phyloP scores from a whole-genome alignment of 352 stramenopile genomes.

The Aphanomyces stellatus region DNA sequence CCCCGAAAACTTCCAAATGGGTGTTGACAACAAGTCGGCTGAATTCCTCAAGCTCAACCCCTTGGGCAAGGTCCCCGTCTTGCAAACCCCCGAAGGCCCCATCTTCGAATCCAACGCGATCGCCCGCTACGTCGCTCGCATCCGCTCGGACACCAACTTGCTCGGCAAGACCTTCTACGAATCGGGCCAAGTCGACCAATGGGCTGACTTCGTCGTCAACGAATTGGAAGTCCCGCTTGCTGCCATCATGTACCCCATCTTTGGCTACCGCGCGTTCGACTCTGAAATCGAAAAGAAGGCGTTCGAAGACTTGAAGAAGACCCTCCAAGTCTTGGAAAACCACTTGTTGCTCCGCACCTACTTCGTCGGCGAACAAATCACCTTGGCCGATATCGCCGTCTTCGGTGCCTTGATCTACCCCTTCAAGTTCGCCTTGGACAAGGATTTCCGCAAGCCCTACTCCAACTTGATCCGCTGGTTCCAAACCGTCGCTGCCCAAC shows the following conservation, averaged over 20 bases:
- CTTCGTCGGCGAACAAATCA: slow-evolving; percentile 89
- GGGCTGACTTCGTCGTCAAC: slow-evolving; percentile 90
- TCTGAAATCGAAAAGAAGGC: slow-evolving; percentile 67
- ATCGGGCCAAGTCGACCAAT: slow-evolving; percentile 85
- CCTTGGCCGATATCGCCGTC: slow-evolving; percentile 90
- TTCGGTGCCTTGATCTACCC: slow-evolving; percentile 86
- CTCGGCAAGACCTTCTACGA: slow-evolving; percentile 87
- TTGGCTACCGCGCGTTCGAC: slow-evolving; percentile 81
- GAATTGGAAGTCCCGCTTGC: slow-evolving; percentile 88
- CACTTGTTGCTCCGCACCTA: slow-evolving; percentile 87
- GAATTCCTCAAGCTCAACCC: slow-evolving; percentile 83
- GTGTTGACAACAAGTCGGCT: slow-evolving; percentile 39
- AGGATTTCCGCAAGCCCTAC: slow-evolving; percentile 83
- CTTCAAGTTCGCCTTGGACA: slow-evolving; percentile 91
- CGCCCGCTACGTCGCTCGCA: slow-evolving; percentile 84
- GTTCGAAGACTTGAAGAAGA: slow-evolving; percentile 79
- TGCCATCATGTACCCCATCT: slow-evolving; percentile 84
- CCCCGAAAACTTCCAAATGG: slow-evolving; percentile 59
- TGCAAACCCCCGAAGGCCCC: slow-evolving; percentile 79
- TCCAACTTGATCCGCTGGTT: slow-evolving; percentile 89
- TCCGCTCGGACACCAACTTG: slow-evolving; percentile 83
- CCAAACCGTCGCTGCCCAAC: slow-evolving; percentile 88
- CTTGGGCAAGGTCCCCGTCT: slow-evolving; percentile 74
- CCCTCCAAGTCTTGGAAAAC: slow-evolving; percentile 80
- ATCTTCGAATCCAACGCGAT: slow-evolving; percentile 91